These are phyloP conservation scores for Globisporangium parvum DNA, from an alignment of 352 stramenopile genomes.

Conservation along the genomic window DNA sequence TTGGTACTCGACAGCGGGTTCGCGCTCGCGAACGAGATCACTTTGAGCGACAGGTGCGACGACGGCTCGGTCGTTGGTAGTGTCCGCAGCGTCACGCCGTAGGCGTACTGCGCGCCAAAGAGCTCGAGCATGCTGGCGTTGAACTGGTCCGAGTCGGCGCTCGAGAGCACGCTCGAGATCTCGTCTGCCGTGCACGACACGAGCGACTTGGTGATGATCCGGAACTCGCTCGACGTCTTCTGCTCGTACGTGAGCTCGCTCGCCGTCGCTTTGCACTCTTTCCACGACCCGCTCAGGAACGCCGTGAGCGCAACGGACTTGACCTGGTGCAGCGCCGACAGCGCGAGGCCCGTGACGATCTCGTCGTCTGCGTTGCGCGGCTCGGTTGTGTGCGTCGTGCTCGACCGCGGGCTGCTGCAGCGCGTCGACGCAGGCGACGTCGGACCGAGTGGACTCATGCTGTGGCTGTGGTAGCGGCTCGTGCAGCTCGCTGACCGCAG, in stretches of 20 bases:
- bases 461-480: conserved; percentile 14
- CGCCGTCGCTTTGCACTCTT: conserved; percentile 4
- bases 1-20: conserved; percentile 16
- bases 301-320: conserved; percentile 5
- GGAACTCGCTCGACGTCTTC: conserved; percentile 10
- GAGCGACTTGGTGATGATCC: conserved; percentile 15
- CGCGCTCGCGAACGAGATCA: conserved; percentile 13
- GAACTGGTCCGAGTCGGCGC: conserved; percentile 19
- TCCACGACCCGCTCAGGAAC: conserved; percentile 3
- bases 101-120: conserved; percentile 14
- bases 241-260: conserved; percentile 11
- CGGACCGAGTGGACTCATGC: not conserved
- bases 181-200: conserved; percentile 19
- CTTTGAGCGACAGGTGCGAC: conserved; percentile 19
- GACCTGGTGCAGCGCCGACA: conserved; percentile 10
- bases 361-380: conserved; percentile 10
- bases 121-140: conserved; percentile 27
- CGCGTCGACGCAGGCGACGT: conserved; percentile 7
- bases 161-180: conserved; percentile 14
- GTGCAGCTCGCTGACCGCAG: conserved; percentile 5
- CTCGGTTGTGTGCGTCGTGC: not conserved
- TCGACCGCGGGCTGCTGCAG: conserved; percentile 9
- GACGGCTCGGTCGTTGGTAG: conserved; percentile 3
- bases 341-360: conserved; percentile 10
- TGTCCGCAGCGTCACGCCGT: conserved; percentile 18